A percentile compares a stretch with the other conserved stretches of the same genome.
Conservation (phyloP, 2,329 filamentous ascomycete genomes). For the Pseudocercospora cruenta region DNA sequence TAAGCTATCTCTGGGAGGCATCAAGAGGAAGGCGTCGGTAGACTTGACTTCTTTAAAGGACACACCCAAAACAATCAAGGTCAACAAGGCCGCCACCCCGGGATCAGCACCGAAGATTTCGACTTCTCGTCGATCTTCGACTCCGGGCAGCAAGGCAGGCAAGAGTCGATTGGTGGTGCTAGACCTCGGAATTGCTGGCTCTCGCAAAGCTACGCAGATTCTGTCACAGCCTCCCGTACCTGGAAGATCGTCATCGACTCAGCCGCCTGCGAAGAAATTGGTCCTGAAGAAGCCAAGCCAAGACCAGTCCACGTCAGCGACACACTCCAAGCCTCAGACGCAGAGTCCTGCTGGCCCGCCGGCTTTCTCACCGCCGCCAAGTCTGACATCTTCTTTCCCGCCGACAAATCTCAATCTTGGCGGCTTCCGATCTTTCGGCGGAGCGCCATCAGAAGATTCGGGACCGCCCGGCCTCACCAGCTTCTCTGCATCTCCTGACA, state of each 20-base stretch:
- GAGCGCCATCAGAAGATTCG: constrained; percentile 2
- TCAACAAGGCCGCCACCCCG: constrained; percentile 26
- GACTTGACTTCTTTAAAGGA: constrained; percentile 27
- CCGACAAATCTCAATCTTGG: constrained; percentile 32
- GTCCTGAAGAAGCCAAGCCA: constrained; percentile 12
- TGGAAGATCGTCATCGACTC: constrained; percentile 13
- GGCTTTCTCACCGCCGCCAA: constrained; percentile 17
- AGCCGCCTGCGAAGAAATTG: constrained; percentile 15
- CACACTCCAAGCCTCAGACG: background rate
- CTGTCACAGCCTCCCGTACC: constrained; percentile 21
- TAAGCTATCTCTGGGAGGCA: constrained; percentile 32
- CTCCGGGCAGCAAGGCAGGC: constrained; percentile 15
- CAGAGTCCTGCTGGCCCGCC: constrained; percentile 15
- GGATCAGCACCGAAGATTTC: constrained; percentile 17
- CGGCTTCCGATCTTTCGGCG: constrained; percentile 33
- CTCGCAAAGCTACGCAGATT: constrained; percentile 27
- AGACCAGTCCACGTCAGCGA: constrained; percentile 11
- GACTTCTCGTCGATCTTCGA: constrained; percentile 7
- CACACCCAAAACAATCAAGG: constrained; percentile 35
- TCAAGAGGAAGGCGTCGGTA: constrained; percentile 35
- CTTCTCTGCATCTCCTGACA: constrained; percentile 14
- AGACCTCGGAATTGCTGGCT: constrained; percentile 20
- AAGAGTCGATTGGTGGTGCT: constrained; percentile 18
- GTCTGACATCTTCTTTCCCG: constrained; percentile 22
- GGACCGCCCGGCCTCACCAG: constrained; percentile 10